A percentile compares a stretch with the other conserved stretches of the same genome.
Evolutionary conservation across 352 stramenopile genomes (phyloP).

Genomic region (Phytophthora litchii): DNA sequence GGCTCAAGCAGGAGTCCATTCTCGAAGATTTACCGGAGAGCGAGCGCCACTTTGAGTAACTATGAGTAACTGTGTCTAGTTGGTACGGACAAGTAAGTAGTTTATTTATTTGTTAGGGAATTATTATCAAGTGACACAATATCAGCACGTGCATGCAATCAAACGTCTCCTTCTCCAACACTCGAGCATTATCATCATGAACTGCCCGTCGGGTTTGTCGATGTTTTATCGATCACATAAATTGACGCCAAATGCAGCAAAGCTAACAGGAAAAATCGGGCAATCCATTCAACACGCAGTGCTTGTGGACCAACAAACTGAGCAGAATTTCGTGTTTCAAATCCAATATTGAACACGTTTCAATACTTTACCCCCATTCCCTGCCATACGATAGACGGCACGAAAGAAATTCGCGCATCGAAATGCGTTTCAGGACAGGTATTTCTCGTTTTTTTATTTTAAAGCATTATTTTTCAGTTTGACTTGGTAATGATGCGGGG

Average conservation of each 20-base stretch:
- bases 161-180: too few relatives aligned
- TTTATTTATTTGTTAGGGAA: constrained; percentile 39
- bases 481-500: too few relatives aligned
- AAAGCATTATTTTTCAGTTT: background rate
- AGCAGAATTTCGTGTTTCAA: constrained; percentile 20
- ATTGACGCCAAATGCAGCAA: background rate
- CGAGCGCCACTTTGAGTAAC: constrained; percentile 31
- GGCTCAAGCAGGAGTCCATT: constrained; percentile 39
- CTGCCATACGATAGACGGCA: constrained; percentile 10
- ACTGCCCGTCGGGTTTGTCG: too few relatives aligned
- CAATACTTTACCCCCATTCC: background rate
- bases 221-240: background rate
- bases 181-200: too few relatives aligned
- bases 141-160: constrained; percentile 8
- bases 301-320: background rate
- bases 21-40: constrained; percentile 34
- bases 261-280: background rate
- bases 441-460: background rate
- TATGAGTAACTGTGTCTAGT: constrained; percentile 32
- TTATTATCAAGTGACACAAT: constrained; percentile 34
- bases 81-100: constrained; percentile 27
- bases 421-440: constrained; percentile 19
- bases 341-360: constrained; percentile 26
- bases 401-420: constrained; percentile 28
- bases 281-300: constrained; percentile 10